A percentile compares a stretch with the other conserved stretches of the same genome.
Conservation (phyloP, 371 early-diverging fungal species). For the Parasitella parasitica region DNA sequence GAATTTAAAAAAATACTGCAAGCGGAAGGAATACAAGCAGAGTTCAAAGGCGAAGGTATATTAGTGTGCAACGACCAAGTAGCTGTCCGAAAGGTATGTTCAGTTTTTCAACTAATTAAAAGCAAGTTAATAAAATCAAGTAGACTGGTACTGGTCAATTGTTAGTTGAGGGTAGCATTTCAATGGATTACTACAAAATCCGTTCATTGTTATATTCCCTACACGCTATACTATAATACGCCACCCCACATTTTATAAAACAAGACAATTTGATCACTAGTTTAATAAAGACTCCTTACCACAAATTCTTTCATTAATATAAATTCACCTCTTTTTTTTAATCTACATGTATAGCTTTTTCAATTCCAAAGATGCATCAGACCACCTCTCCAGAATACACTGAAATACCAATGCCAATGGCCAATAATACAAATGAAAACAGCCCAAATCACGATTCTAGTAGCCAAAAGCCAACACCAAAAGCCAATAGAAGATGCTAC, state of each 20-base stretch:
- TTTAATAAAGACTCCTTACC: no score
- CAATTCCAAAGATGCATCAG: no score
- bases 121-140: neutral
- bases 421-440: no score
- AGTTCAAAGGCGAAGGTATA: slow-evolving; percentile 83
- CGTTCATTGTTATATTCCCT: slow-evolving; percentile 61
- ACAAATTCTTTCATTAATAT: no score
- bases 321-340: no score
- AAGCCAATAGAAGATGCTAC: no score
- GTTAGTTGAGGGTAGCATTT: slow-evolving; percentile 58
- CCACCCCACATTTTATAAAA: no score
- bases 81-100: slow-evolving; percentile 63
- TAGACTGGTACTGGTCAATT: slow-evolving; percentile 57
- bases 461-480: no score
- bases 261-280: neutral
- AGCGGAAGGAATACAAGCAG: slow-evolving; percentile 74
- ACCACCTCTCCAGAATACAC: no score
- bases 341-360: neutral
- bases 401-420: no score
- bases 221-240: slow-evolving; percentile 67
- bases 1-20: slow-evolving; percentile 75
- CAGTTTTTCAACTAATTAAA: no score
- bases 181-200: slow-evolving; percentile 63
- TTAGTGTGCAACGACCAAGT: slow-evolving; percentile 82
- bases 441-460: no score